Evolutionary conservation across 257 asterid genomes (phyloP).

Genomic region (Thymus quinquecostatus): DNA sequence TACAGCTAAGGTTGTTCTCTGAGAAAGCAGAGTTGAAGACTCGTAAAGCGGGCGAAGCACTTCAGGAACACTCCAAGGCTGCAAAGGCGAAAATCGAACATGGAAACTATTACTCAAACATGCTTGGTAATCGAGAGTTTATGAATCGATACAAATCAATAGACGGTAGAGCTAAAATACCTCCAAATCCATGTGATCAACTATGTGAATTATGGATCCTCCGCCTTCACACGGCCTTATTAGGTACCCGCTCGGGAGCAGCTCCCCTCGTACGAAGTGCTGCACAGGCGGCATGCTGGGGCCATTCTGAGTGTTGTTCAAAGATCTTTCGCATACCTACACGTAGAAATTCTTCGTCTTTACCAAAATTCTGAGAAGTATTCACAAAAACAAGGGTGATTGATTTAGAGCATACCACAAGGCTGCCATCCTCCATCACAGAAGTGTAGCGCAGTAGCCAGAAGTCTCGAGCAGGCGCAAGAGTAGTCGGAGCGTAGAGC

Average conservation of each 20-base stretch:
- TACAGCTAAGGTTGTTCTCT: constrained; percentile 94
- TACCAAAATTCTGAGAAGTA: background rate
- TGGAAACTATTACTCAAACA: background rate
- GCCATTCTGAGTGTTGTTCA: constrained; percentile 95
- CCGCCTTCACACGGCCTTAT: constrained; percentile 98
- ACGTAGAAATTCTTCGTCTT: background rate
- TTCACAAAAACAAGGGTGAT: background rate
- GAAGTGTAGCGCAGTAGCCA: constrained; percentile 95
- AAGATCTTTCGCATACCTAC: constrained; percentile 91
- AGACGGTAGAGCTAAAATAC: constrained; percentile 39
- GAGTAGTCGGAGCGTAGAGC: constrained; percentile 92
- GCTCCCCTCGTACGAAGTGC: constrained; percentile 84
- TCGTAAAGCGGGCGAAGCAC: constrained; percentile 90
- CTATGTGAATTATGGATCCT: constrained; percentile 90
- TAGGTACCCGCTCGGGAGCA: constrained; percentile 93
- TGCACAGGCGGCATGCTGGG: constrained; percentile 94
- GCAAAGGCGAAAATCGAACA: constrained; percentile 16
- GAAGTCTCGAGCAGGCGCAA: constrained; percentile 97
- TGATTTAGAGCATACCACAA: constrained; percentile 56
- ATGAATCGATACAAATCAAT: background rate
- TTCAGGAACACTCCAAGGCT: constrained; percentile 99
- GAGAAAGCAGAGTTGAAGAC: constrained; percentile 83
- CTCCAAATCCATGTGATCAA: constrained; percentile 92
- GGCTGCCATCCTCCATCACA: constrained; percentile 97
- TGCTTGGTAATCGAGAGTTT: background rate